A percentile compares a stretch with the other conserved stretches of the same genome.
Conservation (phyloP, 2,329 filamentous ascomycete species). For the Macroventuria anomochaeta region DNA sequence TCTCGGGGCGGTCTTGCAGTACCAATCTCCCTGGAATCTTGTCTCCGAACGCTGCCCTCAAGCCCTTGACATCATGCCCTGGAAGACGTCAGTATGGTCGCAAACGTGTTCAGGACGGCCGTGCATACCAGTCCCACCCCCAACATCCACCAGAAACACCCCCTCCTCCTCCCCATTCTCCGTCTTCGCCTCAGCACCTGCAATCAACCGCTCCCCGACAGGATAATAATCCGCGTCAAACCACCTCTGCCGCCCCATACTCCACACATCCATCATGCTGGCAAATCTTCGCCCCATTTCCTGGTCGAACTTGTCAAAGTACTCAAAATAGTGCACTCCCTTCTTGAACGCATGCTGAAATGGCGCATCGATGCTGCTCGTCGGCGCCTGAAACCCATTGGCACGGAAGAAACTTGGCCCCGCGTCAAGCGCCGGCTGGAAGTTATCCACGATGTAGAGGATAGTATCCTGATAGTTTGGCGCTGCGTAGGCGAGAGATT, state of each 20-base stretch:
- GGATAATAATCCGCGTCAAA: constrained; percentile 33
- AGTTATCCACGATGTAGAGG: constrained; percentile 30
- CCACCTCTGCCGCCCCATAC: constrained; percentile 33
- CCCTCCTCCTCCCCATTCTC: constrained; percentile 6
- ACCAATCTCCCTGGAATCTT: constrained; percentile 28
- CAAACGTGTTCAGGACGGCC: neutral
- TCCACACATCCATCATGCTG: constrained; percentile 40
- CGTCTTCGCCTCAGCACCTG: constrained; percentile 12
- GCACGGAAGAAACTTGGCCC: constrained; percentile 27
- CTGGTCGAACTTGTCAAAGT: constrained; percentile 27
- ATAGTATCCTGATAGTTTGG: constrained; percentile 32
- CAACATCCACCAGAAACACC: constrained; percentile 33
- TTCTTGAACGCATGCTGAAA: constrained; percentile 33
- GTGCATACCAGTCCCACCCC: constrained; percentile 25
- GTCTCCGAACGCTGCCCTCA: constrained; percentile 23
- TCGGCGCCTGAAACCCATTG: constrained; percentile 25
- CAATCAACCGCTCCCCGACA: constrained; percentile 31
- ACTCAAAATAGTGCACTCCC: constrained; percentile 31
- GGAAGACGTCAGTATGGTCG: neutral
- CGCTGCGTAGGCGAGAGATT: constrained; percentile 25
- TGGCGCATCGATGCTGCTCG: constrained; percentile 25
- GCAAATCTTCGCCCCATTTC: constrained; percentile 36
- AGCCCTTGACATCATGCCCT: constrained; percentile 32
- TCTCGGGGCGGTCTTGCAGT: constrained; percentile 33
- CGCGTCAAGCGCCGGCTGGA: constrained; percentile 27